Base-by-base conservation (phyloP, 352 stramenopile genomes). In the Pythium oligandrum region DNA sequence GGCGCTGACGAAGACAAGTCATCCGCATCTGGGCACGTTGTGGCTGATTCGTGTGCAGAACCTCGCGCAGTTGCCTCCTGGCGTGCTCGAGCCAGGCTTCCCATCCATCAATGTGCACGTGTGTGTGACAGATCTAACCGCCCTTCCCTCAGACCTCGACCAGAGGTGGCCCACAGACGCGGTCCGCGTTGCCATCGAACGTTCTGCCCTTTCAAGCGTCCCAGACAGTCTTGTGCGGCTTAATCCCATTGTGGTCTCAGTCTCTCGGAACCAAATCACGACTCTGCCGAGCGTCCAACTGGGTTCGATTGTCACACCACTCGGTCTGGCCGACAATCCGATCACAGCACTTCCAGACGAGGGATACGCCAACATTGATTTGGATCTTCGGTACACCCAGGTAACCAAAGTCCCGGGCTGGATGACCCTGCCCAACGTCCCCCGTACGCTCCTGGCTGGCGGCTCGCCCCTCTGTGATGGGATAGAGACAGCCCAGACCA, bases 101-200 rank as follows among this genome's bases (percentile, higher is more conserved):
- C 46, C 44, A n/a, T 43, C 35, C 6, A 11, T 40, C 7, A 44
- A 48, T n/a, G 40, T 55, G 6, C 10, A 55, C 30, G 33, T 63
- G n/a, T 53, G 33, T 4, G 31, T 31, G 10, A 49, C 48, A 9
- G 48, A 62, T 12, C 34, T 62, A 4, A 38, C 43, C 4, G 11
- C 36, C 33, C 55, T 62, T 3, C 55, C 48, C 1, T 37, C 6
- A 33, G 40, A 51, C 26, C 36, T 62, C 1, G 47, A n/a, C 4
- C 40, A 50, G 12, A 35, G 12, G 0, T 62, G 55, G 55, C 48
- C 48, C 3, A 34, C 31, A 7, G 1, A 37, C 2, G 35, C 57
- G 34, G 42, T 42, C 40, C 52, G 53, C 31, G 8, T 56, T 32
- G 26, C 42, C 4, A 31, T 62, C 17, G 55, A 62, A 12, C 48